These are phyloP conservation scores for Aspergillus costaricaensis DNA, from an alignment of 2,329 filamentous ascomycete genomes.

Conservation along the genomic window DNA sequence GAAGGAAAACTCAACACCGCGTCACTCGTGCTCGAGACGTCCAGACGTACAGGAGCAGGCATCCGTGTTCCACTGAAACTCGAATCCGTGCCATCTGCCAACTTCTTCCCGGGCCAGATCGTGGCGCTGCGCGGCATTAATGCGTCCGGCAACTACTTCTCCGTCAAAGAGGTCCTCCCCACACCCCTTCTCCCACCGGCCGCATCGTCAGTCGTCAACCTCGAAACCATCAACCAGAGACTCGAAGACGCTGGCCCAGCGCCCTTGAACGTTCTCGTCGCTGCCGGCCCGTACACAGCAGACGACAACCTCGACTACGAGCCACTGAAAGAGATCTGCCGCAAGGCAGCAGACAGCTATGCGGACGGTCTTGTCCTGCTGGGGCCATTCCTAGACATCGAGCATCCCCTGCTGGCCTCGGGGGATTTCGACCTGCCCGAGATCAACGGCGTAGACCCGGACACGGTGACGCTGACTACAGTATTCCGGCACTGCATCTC, in stretches of 20 bases:
- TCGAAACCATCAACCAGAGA: slow-evolving; percentile 70
- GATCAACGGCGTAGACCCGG: slow-evolving; percentile 67
- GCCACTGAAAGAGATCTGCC: slow-evolving; percentile 78
- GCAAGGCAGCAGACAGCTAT: slow-evolving; percentile 70
- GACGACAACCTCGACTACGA: slow-evolving; percentile 92
- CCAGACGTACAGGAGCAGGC: slow-evolving; percentile 78
- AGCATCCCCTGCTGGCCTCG: slow-evolving; percentile 82
- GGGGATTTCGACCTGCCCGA: slow-evolving; percentile 77
- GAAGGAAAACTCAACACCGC: slow-evolving; percentile 84
- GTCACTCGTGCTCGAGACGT: slow-evolving; percentile 85
- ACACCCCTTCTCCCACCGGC: slow-evolving; percentile 74
- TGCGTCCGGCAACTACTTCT: slow-evolving; percentile 79
- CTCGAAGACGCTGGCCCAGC: slow-evolving; percentile 65
- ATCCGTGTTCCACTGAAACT: slow-evolving; percentile 78
- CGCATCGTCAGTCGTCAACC: slow-evolving; percentile 65
- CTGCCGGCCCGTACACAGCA: slow-evolving; percentile 85
- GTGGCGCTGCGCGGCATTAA: slow-evolving; percentile 86
- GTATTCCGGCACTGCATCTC: slow-evolving; percentile 82
- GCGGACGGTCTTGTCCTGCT: slow-evolving; percentile 78
- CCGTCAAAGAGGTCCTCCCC: slow-evolving; percentile 73
- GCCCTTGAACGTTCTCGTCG: slow-evolving; percentile 75
- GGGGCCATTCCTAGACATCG: slow-evolving; percentile 87
- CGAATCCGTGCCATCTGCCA: slow-evolving; percentile 66
- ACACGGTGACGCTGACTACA: slow-evolving; percentile 76
- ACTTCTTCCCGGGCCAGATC: slow-evolving; percentile 93